Evolutionary conservation across 1,284 basidiomycete species (phyloP), one percentile per base, ranked within the genome.

Genomic region (Rhodotorula mucilaginosa): DNA sequence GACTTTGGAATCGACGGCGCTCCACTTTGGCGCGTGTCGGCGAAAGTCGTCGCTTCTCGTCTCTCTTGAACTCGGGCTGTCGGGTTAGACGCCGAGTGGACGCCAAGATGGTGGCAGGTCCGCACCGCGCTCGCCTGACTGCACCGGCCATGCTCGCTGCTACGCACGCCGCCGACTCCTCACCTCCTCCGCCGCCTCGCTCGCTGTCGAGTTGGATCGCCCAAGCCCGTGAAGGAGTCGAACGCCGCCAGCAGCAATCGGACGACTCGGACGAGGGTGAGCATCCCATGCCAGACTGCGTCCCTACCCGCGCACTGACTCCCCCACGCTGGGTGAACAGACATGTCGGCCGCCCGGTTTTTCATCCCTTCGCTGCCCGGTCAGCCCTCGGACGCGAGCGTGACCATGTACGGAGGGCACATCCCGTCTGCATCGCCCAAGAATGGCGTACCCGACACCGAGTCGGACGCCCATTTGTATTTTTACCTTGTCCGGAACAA

Each of bases 401-500:
- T 80, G 16, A 73, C 76, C 23, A 73, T 79, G 70, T 80, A 76
- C 71, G 77, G 74, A 19, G 80, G 80, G 46, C 79, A 80, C 70
- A 61, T 80, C 57, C 77, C 80, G 12, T 76, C 76, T 5, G 74
- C 71, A 0, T 74, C 76, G 21, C 64, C 73, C 34, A 66, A 59
- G 31, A 65, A 70, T 52, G 73, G 72, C 59, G 67, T 61, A 31
- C 60, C 61, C 39, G 70, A 75, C 44, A 62, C 68, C n/a, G 61
- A 74, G n/a, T 78, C 80, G 61, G 88, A 88, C 47, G 85, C 92
- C 0, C 91, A 95, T 80, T 81, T 94, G 23, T 95, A 90, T 84
- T 99, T 99, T 80, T 88, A 97, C 71, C 86, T 98, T 82, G 85
- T 93, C 49, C 92, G 94, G 81, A 93, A 94, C 46, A 86, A 94